Evolutionary conservation across 495 filamentous ascomycete genomes (phyloP), one percentile per base, ranked within the genome.

Genomic region (Clohesyomyces aquaticus): DNA sequence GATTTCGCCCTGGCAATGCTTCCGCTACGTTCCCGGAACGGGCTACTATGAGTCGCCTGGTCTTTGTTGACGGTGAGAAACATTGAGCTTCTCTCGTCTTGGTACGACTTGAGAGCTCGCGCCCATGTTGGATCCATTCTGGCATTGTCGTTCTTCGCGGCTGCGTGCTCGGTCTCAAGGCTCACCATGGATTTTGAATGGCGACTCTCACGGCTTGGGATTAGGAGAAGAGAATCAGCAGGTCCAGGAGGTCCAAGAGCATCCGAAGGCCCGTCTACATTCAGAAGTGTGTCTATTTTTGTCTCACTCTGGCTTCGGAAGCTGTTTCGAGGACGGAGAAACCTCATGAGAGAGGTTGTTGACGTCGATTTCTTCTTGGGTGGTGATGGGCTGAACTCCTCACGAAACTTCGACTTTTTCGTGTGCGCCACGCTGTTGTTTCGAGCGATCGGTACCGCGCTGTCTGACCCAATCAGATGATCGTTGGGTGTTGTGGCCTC

Each of bases 341-440:
- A 59, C 28, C 49, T 62, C 41, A 62, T 58, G 11, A 61, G 14
- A 0, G 68, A 65, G 1, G 21, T 26, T 16, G 60, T 41, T 6
- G 55, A 47, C 1, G 22, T 48, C 19, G 41, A 12, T 23, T 66
- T 66, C 52, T 66, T 66, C n/a, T 45, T 23, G 1, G 61, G 57
- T 10, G 65, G 66, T 19, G 65, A 55, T 3, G 66, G 61, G 28
- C 60, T 69, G 59, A 71, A 69, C 26, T 71, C 61, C 52, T 71
- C 65, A 4, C 47, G 50, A 35, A 71, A 71, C 41, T 63, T 65
- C 1, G 54, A 61, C 26, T 59, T 57, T 28, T 68, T 68, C 4
- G 63, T 60, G 12, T 19, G 27, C 14, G 63, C 55, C 4, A 66
- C 63, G 25, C 63, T 66, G 32, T 66, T 66, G 46, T 66, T 66